Base-by-base conservation (phyloP, 2,329 filamentous ascomycete species). In the Hymenoscyphus fraxineus region DNA sequence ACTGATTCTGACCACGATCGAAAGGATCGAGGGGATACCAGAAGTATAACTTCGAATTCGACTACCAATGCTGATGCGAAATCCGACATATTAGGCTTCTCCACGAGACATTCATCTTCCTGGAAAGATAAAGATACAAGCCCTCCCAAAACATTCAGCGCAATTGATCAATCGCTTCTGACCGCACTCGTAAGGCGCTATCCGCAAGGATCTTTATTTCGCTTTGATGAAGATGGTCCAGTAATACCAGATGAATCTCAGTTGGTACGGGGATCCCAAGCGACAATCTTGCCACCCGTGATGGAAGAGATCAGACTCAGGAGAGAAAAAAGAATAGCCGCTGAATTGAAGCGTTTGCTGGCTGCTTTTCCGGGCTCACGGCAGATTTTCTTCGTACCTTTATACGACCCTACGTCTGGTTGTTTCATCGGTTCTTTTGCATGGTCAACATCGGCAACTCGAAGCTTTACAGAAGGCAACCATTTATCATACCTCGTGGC, bases 401-500 rank as follows among this genome's bases (percentile, higher is more conserved):
- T 83, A 0, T 83, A 80, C 78, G 79, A 83, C 62, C 67, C 76
- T 0, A 73, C 77, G 3, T 77, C 74, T 61, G 77, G 80, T 10
- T 83, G 80, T 77, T 83, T 79, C 62, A 79, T 81, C 0, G 79
- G 16, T 70, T 73, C 64, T 5, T 83, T 86, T 62, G 73, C 79
- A 2, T 84, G 83, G 76, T 83, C 82, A 0, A 76, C 73, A 3
- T 76, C 72, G 0, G 74, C 77, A 2, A 79, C 77, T 58, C 72
- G 71, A 44, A 70, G 73, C 15, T 75, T 77, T 41, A 66, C 70
- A 31, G 66, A 68, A 35, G 72, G 72, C 60, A 73, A 74, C 40
- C 77, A 78, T 35, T 70, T 80, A 2, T 73, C 71, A 31, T 76
- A 75, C 31, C 70, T 78, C 40, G 70, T 72, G 19, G 77, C 78